phyloP scores from a whole-genome alignment of 2,329 filamentous ascomycete species.

The Didymella pomorum region DNA sequence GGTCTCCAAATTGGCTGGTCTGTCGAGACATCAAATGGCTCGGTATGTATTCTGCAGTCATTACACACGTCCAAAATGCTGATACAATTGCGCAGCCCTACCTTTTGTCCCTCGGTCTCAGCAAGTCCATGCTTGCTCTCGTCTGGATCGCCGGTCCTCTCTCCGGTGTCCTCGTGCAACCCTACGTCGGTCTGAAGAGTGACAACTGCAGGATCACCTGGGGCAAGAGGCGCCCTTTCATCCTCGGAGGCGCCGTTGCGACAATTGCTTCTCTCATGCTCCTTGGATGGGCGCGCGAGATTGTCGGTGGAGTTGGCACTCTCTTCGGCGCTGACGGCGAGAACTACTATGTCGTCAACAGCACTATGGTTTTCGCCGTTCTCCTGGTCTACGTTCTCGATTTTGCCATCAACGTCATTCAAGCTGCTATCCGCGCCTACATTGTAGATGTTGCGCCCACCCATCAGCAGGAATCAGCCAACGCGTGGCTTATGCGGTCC shows the following conservation, averaged over 20 bases:
- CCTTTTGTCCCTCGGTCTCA: slow-evolving; percentile 61
- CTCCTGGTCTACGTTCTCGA: slow-evolving; percentile 89
- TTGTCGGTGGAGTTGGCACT: slow-evolving; percentile 70
- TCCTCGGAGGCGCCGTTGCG: slow-evolving; percentile 58
- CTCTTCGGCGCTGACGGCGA: slow-evolving; percentile 75
- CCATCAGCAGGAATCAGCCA: slow-evolving; percentile 92
- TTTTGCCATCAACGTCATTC: slow-evolving; percentile 94
- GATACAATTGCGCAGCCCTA: slow-evolving; percentile 53
- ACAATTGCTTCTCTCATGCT: slow-evolving; percentile 60
- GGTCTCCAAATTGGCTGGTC: slow-evolving; percentile 95
- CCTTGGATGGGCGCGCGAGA: slow-evolving; percentile 60
- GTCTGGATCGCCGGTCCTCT: slow-evolving; percentile 66
- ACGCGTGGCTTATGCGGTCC: slow-evolving; percentile 90
- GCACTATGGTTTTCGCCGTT: slow-evolving; percentile 80
- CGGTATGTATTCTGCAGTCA: slow-evolving; percentile 56
- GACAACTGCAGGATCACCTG: slow-evolving; percentile 59
- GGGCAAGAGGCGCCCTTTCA: slow-evolving; percentile 62
- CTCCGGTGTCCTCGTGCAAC: slow-evolving; percentile 62
- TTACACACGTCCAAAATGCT: background rate
- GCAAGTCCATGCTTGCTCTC: slow-evolving; percentile 60
- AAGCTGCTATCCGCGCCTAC: slow-evolving; percentile 89
- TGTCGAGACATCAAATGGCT: slow-evolving; percentile 92
- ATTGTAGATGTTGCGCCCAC: slow-evolving; percentile 92
- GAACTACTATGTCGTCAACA: slow-evolving; percentile 68
- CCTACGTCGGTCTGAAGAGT: slow-evolving; percentile 62